Conservation (phyloP, 176 grass and related monocot species). For the Guadua angustifolia region DNA sequence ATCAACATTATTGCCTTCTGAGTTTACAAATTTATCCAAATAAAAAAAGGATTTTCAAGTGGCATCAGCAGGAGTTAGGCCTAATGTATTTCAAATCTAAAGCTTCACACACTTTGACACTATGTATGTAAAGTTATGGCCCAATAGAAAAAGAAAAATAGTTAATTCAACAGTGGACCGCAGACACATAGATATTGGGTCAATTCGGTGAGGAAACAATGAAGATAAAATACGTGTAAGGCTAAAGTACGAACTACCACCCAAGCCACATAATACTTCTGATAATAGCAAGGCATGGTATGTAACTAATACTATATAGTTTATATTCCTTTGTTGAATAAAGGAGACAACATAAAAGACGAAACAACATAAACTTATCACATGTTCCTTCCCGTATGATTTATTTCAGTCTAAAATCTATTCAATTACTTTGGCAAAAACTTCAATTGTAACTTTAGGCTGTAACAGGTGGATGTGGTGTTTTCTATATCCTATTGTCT, state of each 20-base stretch:
- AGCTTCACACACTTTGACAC: background rate
- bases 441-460: background rate
- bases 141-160: background rate
- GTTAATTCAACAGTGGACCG: background rate
- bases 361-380: background rate
- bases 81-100: background rate
- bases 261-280: background rate
- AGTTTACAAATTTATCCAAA: too few relatives aligned
- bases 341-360: too few relatives aligned
- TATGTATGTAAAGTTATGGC: background rate
- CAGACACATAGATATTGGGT: background rate
- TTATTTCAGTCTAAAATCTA: background rate
- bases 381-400: background rate
- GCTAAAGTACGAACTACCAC: background rate
- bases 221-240: conserved; percentile 4
- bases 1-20: too few relatives aligned
- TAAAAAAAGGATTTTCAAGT: background rate
- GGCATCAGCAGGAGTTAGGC: background rate
- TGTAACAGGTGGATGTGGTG: conserved; percentile 1
- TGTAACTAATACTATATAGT: background rate
- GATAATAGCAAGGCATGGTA: background rate
- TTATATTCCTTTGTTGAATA: conserved; percentile 16
- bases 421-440: background rate
- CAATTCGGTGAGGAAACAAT: background rate
- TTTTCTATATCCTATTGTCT: background rate